phyloP scores from a whole-genome alignment of 345 rosid genomes.

The Euphorbia pulcherrima region DNA sequence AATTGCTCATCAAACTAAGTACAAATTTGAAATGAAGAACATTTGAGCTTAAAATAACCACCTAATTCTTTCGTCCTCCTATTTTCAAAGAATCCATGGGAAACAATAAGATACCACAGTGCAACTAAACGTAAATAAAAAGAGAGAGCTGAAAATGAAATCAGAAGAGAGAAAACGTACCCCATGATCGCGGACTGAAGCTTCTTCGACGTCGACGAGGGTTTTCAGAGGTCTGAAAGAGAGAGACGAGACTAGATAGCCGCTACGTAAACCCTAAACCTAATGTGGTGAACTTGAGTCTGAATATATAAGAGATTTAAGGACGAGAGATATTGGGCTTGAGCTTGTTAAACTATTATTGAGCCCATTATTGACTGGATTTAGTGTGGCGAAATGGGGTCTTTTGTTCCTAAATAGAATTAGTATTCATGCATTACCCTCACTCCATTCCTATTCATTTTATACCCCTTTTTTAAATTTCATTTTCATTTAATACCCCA shows the following conservation, averaged over 20 bases:
- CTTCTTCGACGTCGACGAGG: constrained; percentile 7
- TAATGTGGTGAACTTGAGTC: rapidly evolving
- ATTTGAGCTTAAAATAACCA: background rate
- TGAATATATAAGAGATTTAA: background rate
- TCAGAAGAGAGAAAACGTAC: background rate
- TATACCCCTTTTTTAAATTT: too few relatives aligned
- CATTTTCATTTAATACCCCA: too few relatives aligned
- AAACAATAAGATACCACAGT: background rate
- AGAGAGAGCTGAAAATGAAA: background rate
- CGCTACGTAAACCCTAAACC: constrained; percentile 10
- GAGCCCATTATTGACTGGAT: background rate
- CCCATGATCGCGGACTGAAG: constrained; percentile 13
- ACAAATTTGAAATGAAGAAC: background rate
- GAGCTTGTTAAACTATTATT: background rate
- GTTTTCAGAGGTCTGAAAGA: background rate
- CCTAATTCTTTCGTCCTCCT: background rate
- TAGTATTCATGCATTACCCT: too few relatives aligned
- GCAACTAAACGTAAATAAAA: background rate
- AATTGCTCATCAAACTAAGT: background rate
- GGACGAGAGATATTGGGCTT: background rate
- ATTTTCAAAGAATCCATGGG: background rate
- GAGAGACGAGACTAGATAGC: background rate
- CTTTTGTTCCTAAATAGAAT: too few relatives aligned
- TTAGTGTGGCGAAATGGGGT: too few relatives aligned
- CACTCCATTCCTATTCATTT: too few relatives aligned